Base-by-base conservation (phyloP, 441 rosid species). In the Aleurites moluccanus region DNA sequence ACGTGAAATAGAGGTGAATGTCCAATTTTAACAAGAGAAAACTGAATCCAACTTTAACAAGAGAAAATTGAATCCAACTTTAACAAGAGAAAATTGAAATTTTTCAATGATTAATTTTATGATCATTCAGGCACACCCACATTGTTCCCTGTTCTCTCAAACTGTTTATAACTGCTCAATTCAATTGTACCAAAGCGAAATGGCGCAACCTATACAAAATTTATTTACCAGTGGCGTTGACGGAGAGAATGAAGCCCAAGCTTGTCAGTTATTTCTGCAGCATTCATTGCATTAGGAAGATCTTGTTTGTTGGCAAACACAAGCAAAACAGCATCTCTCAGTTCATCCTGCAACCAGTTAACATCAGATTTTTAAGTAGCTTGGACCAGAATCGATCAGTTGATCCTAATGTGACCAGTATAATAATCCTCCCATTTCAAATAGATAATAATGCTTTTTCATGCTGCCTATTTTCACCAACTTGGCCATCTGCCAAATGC, bases 281-380 rank as follows among this genome's bases (percentile, higher is more conserved):
- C 40, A 38, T 38, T 90, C 94, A 90, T 90, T 69, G 92, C 92
- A 76, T 88, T 88, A 35, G 92, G 94, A 80, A 90, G 92, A 86
- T 90, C 94, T 80, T 87, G 91, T 56, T 88, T 87, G 88, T 90
- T 90, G 38, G 95, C 90, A 83, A 91, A 91, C 80, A 91, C 93
- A 35, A 91, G 93, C 82, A 91, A 83, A 73, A 88, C 93, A 71
- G 90, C 96, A 81, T 89, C 92, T 75, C 92, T 87, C 75, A 91
- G 83, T 66, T 91, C 92, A 80, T 91, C 96, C 93, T 91, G 84
- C 52, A 73, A 73, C 59, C 75, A 67, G 5, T 74, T 40, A 35
- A 23, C 15, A 23, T 11, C 62, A 57, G 15, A 57, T 23, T 40
- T 60, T 15, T 52, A 33, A 57, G 40, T 20, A 69, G 21, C 30